Evolutionary conservation across 202 grass and related monocot genomes (phyloP).

Genomic region (Dendrocalamus latiflorus): DNA sequence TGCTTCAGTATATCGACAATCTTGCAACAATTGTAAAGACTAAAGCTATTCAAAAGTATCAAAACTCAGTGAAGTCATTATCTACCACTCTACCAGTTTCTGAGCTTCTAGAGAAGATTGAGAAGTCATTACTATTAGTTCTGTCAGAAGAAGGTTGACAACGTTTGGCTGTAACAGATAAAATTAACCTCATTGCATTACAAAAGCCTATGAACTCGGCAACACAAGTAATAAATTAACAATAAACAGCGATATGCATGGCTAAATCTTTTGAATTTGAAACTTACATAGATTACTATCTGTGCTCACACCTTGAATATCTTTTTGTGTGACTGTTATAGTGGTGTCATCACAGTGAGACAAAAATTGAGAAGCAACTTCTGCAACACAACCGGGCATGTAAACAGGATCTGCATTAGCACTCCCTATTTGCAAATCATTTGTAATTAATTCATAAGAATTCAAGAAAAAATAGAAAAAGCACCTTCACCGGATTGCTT

Average conservation of each 20-base stretch:
- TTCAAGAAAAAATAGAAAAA: neutral
- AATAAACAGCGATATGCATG: neutral
- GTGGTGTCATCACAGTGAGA: neutral
- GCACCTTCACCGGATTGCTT: conserved; percentile 4
- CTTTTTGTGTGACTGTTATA: neutral
- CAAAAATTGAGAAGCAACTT: neutral
- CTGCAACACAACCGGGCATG: neutral
- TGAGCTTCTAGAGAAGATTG: neutral
- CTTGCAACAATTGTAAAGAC: neutral
- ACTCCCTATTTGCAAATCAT: neutral
- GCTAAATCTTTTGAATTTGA: neutral
- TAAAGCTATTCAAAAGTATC: neutral
- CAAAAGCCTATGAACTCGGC: neutral
- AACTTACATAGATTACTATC: neutral
- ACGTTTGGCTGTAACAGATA: neutral
- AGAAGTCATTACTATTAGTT: neutral
- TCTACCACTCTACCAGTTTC: conserved; percentile 5
- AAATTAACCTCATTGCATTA: neutral
- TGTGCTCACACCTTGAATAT: neutral
- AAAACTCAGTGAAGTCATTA: neutral
- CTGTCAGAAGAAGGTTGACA: neutral
- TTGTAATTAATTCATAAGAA: neutral
- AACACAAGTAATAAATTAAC: neutral
- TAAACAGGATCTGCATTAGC: neutral
- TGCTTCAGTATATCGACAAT: neutral